Evolutionary conservation across 2,329 filamentous ascomycete genomes (phyloP).

Genomic region (Fusarium miscanthi): DNA sequence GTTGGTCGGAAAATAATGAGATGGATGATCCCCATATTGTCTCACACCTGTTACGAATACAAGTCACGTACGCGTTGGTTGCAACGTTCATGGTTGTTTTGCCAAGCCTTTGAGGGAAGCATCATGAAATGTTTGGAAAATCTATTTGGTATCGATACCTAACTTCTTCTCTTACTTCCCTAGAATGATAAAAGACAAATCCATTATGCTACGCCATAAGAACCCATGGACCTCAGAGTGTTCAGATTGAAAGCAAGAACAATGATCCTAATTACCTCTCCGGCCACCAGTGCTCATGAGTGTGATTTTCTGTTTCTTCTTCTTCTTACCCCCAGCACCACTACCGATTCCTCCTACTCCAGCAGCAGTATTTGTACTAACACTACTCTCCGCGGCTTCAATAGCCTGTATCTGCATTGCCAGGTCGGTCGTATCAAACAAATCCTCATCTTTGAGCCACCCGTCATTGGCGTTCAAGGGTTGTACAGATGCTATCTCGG

Average conservation of each 20-base stretch:
- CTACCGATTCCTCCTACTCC: slow-evolving; percentile 30
- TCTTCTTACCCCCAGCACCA: slow-evolving; percentile 65
- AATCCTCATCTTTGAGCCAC: slow-evolving; percentile 85
- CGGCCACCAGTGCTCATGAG: slow-evolving; percentile 75
- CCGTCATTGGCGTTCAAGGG: slow-evolving; percentile 71
- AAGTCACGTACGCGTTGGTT: neutral
- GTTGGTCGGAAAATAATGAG: neutral
- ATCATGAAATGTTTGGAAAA: neutral
- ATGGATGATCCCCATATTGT: neutral
- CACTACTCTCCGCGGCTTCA: slow-evolving; percentile 51
- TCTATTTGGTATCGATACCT: slow-evolving; percentile 10
- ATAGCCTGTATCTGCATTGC: slow-evolving; percentile 69
- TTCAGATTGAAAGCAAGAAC: slow-evolving; percentile 1
- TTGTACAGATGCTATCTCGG: slow-evolving; percentile 58
- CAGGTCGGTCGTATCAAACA: slow-evolving; percentile 72
- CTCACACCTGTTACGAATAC: neutral
- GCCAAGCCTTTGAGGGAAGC: neutral
- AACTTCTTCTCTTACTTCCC: neutral
- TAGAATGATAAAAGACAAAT: neutral
- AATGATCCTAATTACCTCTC: slow-evolving; percentile 53
- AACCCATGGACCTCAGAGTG: neutral
- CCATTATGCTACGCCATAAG: slow-evolving; percentile 1
- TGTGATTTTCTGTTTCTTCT: slow-evolving; percentile 79
- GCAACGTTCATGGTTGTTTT: neutral
- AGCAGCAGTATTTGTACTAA: slow-evolving; percentile 27